phyloP scores from a whole-genome alignment of 371 early-diverging fungal species.

The Apophysomyces variabilis region DNA sequence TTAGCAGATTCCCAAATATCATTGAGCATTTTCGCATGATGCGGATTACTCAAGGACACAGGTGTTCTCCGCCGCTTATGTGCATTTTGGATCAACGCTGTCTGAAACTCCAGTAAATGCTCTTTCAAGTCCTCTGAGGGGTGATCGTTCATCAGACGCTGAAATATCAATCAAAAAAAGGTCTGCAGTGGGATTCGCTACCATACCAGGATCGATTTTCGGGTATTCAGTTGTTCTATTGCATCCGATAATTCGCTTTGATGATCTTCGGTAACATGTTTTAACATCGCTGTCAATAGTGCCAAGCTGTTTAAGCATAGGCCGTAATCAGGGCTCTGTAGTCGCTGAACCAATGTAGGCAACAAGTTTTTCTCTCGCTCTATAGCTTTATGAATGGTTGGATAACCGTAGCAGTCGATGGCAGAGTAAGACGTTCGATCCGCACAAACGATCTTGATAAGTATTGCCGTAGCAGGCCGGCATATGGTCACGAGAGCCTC shows the following conservation, averaged over 20 bases:
- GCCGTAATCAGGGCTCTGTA: constrained; percentile 66
- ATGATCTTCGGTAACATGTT: constrained; percentile 63
- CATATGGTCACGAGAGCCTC: constrained; percentile 75
- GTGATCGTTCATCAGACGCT: constrained; percentile 63
- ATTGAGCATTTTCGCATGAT: constrained; percentile 56
- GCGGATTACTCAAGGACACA: constrained; percentile 56
- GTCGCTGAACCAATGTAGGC: constrained; percentile 61
- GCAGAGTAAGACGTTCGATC: constrained; percentile 30
- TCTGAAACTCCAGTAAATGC: constrained; percentile 71
- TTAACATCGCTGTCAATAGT: constrained; percentile 66
- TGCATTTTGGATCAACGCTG: constrained; percentile 62
- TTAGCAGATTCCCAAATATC: constrained; percentile 64
- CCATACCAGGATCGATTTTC: constrained; percentile 54
- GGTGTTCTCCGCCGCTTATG: constrained; percentile 52
- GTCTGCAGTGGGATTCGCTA: not conserved
- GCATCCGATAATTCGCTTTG: constrained; percentile 51
- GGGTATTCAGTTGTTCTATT: constrained; percentile 51
- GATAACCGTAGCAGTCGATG: constrained; percentile 35
- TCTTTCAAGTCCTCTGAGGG: constrained; percentile 67
- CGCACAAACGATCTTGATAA: constrained; percentile 67
- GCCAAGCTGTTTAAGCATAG: constrained; percentile 69
- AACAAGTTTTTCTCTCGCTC: constrained; percentile 57
- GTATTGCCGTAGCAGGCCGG: constrained; percentile 73
- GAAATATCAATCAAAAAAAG: not conserved
- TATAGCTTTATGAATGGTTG: constrained; percentile 58